Base-by-base conservation (phyloP, 73 alveolate species). In the Paramecium sexaurelia region DNA sequence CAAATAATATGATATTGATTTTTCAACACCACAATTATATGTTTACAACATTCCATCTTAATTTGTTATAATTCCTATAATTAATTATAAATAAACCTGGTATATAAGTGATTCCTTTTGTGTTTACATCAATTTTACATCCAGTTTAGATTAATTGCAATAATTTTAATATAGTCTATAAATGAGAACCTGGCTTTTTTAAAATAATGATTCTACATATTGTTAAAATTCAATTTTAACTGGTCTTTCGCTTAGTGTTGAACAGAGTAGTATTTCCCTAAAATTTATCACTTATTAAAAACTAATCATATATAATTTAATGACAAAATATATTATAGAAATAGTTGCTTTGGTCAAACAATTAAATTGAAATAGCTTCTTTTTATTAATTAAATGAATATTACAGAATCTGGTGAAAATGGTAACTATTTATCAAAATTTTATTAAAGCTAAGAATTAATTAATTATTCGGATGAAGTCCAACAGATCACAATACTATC, bases 1-100 rank as follows among this genome's bases (percentile, higher is more conserved):
- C 7, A 96, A 91, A 92, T 93, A 97, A 88, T 97, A 97, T 29
- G 98, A 94, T 26, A 97, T 95, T 36, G 95, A 56, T 85, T 99
- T 91, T 13, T 97, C 95, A 55, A 88, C 91, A 93, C 95, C 97
- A 83, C 98, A 95, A 27, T 95, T 95, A 66, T 32, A 94, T 26
- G 69, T 87, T 40, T 75, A 51, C 10, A 40, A 66, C 7, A 57
- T 24, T 5, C 78, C 86, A 17, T 55, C 93, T 57, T 87, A 83
- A 71, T 95, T 92, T 19, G 95, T 95, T 15, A 95, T 92, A 66
- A 95, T 88, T 55, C 98, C 98, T 17, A 51, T n/a, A 5, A 17
- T 19, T n/a, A 51, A 51, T 17, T 51, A 4, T 5, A 51, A 1
- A n/a, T 20, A 4, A 17, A 51, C 67, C 32, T 19, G 97, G 97